Conservation (phyloP, 164 flowering plant genomes). For the Vitis rotundifolia region DNA sequence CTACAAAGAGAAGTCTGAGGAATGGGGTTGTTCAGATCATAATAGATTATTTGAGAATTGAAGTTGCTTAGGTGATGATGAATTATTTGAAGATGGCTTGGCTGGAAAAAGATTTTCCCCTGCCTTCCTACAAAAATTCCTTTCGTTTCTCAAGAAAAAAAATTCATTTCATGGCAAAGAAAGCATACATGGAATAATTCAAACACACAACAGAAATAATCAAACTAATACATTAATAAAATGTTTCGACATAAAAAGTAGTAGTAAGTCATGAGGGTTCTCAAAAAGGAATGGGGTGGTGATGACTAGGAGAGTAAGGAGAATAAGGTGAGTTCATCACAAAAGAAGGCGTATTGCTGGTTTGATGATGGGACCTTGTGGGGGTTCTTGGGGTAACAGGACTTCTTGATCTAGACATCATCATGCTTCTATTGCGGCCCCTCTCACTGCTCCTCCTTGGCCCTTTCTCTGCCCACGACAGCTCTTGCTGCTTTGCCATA, state of each 20-base stretch:
- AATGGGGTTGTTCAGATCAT: too few relatives aligned
- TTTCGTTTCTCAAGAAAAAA: too few relatives aligned
- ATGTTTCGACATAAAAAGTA: not conserved
- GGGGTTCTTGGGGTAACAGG: slow-evolving; percentile 21
- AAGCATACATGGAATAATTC: too few relatives aligned
- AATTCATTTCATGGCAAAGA: too few relatives aligned
- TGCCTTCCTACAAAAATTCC: too few relatives aligned
- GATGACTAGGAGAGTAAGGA: slow-evolving; percentile 23
- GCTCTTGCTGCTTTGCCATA: slow-evolving; percentile 52
- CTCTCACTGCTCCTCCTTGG: slow-evolving; percentile 42
- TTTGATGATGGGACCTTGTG: slow-evolving; percentile 2
- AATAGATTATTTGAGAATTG: too few relatives aligned
- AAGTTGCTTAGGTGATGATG: too few relatives aligned
- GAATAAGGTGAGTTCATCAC: slow-evolving; percentile 31
- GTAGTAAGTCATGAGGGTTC: not conserved
- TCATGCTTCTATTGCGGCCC: slow-evolving; percentile 13
- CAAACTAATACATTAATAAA: not conserved
- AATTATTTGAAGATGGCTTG: too few relatives aligned
- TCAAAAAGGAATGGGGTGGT: slow-evolving; percentile 27
- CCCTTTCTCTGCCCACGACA: slow-evolving; percentile 72
- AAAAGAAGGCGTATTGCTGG: slow-evolving; percentile 28
- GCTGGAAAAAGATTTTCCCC: too few relatives aligned
- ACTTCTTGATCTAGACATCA: slow-evolving; percentile 31
- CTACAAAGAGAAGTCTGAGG: too few relatives aligned
- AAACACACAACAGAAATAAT: too few relatives aligned